phyloP scores from a whole-genome alignment of 2,329 filamentous ascomycete species.

The Fusarium keratoplasticum region DNA sequence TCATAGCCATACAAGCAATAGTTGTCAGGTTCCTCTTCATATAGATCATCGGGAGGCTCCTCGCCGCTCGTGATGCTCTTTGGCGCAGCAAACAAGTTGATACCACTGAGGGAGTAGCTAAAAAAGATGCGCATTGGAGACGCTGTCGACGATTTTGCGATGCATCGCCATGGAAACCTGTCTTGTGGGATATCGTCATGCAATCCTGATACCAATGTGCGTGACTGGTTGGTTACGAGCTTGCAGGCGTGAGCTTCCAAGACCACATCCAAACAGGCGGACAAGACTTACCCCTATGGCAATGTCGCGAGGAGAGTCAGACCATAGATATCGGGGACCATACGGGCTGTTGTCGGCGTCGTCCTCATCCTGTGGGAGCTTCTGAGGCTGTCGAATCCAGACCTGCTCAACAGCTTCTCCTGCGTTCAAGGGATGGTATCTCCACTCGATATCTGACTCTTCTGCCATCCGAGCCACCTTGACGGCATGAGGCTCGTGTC shows the following conservation, averaged over 20 bases:
- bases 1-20: background rate
- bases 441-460: constrained; percentile 9
- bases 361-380: background rate
- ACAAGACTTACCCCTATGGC: constrained; percentile 18
- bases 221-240: constrained; percentile 21
- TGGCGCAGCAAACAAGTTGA: background rate
- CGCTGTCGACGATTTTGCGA: background rate
- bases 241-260: constrained; percentile 12
- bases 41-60: background rate
- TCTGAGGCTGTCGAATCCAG: constrained; percentile 10
- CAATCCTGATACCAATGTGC: background rate
- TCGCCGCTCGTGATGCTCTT: background rate
- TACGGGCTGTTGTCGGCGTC: background rate
- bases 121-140: background rate
- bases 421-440: constrained; percentile 1
- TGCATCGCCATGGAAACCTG: constrained; percentile 11
- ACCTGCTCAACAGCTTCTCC: constrained; percentile 20
- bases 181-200: background rate
- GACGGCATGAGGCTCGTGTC: background rate
- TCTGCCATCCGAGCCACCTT: background rate
- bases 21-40: background rate
- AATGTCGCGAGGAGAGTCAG: background rate
- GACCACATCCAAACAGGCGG: background rate
- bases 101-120: background rate
- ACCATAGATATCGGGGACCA: background rate